Percentiles rank a stretch among this genome's conserved stretches.
Evolutionary conservation across 2,329 filamentous ascomycete species (phyloP).

Genomic region (Xylaria multiplex): DNA sequence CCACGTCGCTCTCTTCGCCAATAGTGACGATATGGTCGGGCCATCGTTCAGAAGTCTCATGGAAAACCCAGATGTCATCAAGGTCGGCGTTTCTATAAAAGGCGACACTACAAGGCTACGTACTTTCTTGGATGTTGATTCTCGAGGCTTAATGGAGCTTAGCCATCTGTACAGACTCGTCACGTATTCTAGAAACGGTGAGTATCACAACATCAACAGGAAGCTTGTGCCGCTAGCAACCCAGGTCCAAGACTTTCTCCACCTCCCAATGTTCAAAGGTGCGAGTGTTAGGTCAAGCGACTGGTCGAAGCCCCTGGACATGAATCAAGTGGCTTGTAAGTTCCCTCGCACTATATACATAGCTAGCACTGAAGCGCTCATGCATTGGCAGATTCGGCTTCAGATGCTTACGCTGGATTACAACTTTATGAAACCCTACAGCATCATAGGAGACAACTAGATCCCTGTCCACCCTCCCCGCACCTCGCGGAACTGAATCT

Average conservation of each 20-base stretch:
- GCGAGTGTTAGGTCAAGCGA: slow-evolving; percentile 74
- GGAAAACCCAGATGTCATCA: slow-evolving; percentile 74
- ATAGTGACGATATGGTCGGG: slow-evolving; percentile 68
- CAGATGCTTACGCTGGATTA: slow-evolving; percentile 82
- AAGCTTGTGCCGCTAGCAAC: slow-evolving; percentile 71
- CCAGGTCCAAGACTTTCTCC: slow-evolving; percentile 76
- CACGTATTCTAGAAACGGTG: slow-evolving; percentile 66
- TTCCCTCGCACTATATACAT: slow-evolving; percentile 33
- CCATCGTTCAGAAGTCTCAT: slow-evolving; percentile 77
- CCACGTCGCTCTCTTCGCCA: slow-evolving; percentile 75
- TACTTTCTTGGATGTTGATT: slow-evolving; percentile 71
- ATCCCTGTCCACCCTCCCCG: slow-evolving; percentile 77
- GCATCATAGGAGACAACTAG: slow-evolving; percentile 69
- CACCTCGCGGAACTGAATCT: slow-evolving; percentile 72
- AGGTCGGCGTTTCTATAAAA: slow-evolving; percentile 80
- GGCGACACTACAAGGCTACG: slow-evolving; percentile 75
- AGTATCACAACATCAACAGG: slow-evolving; percentile 71
- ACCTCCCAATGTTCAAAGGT: slow-evolving; percentile 80
- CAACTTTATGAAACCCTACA: slow-evolving; percentile 80
- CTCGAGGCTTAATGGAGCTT: slow-evolving; percentile 78
- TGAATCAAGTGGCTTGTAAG: slow-evolving; percentile 76
- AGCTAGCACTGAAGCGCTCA: slow-evolving; percentile 42
- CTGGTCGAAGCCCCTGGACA: slow-evolving; percentile 73
- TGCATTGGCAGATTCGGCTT: slow-evolving; percentile 71
- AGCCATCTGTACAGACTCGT: slow-evolving; percentile 84